A percentile compares a stretch with the other conserved stretches of the same genome.
phyloP scores from a whole-genome alignment of 1,139 yeast species.

The Zhuliangozyma parablackwelliae region DNA sequence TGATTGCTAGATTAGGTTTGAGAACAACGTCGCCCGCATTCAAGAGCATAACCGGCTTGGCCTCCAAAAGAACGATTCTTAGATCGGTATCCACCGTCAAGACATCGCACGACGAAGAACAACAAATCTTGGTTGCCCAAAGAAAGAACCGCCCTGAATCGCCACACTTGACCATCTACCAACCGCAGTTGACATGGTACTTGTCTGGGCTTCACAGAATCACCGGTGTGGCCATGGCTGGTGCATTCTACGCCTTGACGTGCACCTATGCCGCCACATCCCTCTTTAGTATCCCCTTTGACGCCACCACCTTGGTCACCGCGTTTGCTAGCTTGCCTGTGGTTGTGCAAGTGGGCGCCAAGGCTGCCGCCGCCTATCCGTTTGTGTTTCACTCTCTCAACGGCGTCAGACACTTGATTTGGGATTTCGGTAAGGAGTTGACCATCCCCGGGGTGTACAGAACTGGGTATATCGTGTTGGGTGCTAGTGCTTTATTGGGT shows the following conservation, averaged over 20 bases:
- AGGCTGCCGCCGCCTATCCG: slow-evolving; percentile 73
- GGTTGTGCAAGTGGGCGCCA: slow-evolving; percentile 55
- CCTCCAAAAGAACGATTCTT: slow-evolving; percentile 4
- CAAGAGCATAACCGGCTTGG: slow-evolving; percentile 1
- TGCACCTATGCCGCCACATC: slow-evolving; percentile 71
- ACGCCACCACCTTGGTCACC: slow-evolving; percentile 56
- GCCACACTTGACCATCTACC: slow-evolving; percentile 85
- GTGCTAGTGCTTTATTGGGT: slow-evolving; percentile 63
- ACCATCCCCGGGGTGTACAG: slow-evolving; percentile 83
- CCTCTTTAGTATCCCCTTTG: slow-evolving; percentile 58
- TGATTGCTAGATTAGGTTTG: slow-evolving; percentile 16
- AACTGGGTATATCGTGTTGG: slow-evolving; percentile 85
- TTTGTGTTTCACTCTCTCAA: slow-evolving; percentile 82
- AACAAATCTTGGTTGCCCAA: slow-evolving; percentile 71
- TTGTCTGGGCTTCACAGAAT: slow-evolving; percentile 83
- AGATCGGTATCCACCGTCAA: slow-evolving; percentile 52
- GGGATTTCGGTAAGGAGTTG: slow-evolving; percentile 85
- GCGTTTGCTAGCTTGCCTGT: slow-evolving; percentile 59
- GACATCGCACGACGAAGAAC: slow-evolving; percentile 61
- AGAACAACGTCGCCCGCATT: slow-evolving; percentile 6
- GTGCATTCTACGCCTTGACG: slow-evolving; percentile 73
- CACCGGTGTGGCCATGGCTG: slow-evolving; percentile 81
- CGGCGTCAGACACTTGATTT: slow-evolving; percentile 87
- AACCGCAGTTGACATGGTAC: slow-evolving; percentile 83
- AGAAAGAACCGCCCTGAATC: slow-evolving; percentile 86